Evolutionary conservation across 2,329 filamentous ascomycete species (phyloP), one percentile per base, ranked within the genome.

Genomic region (Paraphoma sp.): DNA sequence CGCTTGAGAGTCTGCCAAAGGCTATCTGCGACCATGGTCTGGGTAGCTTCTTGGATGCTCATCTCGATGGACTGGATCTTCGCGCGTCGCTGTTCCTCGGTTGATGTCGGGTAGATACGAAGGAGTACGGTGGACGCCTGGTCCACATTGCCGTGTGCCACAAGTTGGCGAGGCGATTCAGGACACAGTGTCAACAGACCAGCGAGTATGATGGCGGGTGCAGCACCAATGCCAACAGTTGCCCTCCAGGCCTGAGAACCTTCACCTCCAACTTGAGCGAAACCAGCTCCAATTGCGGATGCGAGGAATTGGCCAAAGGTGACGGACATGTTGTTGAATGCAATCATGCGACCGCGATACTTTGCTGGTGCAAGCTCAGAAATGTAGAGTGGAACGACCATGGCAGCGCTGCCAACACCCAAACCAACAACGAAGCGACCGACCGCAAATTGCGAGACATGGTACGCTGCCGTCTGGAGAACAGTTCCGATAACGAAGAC

Each of bases 141-240:
- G 2, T 75, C 68, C 2, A 59, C 48, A 9, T 69, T 69, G 18
- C 68, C 70, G 46, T 75, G 75, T n/a, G 69, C 67, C 11, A 76
- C 65, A n/a, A 78, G 66, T 44, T 77, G 75, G 18, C 76, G 69
- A 11, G 76, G 76, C 14, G 72, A 75, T 45, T 71, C 74, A 0
- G 76, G 76, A 51, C 73, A 75, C n/a, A 70, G 60, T 23, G 68
- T 67, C 8, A 77, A 62, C 3, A 77, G 69, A n/a, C 57, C 55
- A 30, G 62, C 73, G 6, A 78, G 72, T 2, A 75, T 48, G 30
- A 78, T 69, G 6, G 76, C 70, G 17, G 76, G 76, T 14, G 68
- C 62, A 12, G 70, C 75, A 49, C 75, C 75, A 16, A 78, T 67
- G 7, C 71, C 75, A 6, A 77, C 74, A 31, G 73, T 76, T 18